A percentile compares a stretch with the other conserved stretches of the same genome.
phyloP scores from a whole-genome alignment of 768 basidiomycete species.

The Naematelia aurantialba region DNA sequence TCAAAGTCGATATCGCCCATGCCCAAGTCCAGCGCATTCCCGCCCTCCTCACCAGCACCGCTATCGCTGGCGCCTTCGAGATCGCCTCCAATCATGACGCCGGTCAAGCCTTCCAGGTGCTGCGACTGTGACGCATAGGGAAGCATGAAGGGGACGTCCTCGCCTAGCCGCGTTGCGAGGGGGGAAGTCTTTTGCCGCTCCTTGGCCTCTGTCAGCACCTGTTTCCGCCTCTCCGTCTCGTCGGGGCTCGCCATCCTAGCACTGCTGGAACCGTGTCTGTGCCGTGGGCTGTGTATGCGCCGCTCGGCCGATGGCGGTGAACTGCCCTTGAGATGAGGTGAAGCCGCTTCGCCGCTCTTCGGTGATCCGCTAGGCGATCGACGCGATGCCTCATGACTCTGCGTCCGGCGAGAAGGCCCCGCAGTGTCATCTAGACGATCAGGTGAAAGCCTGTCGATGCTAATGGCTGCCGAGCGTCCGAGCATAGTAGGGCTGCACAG shows the following conservation, averaged over 20 bases:
- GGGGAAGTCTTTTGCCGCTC: slow-evolving; percentile 19
- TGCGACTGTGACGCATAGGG: slow-evolving; percentile 16
- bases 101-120: slow-evolving; percentile 24
- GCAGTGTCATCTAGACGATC: not conserved
- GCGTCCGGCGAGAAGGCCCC: not conserved
- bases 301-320: not conserved
- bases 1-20: slow-evolving; percentile 23
- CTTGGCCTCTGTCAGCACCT: not conserved
- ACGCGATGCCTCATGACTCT: not conserved
- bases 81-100: slow-evolving; percentile 38
- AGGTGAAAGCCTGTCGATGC: not conserved
- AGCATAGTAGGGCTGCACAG: not conserved
- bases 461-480: not conserved
- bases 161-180: slow-evolving; percentile 29
- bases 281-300: slow-evolving; percentile 7
- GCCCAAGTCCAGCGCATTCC: slow-evolving; percentile 12
- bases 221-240: slow-evolving; percentile 11
- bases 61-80: no score
- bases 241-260: slow-evolving; percentile 15
- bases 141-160: slow-evolving; percentile 35
- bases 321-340: not conserved
- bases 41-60: slow-evolving; percentile 24
- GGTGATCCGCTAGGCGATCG: not conserved
- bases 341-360: not conserved
- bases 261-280: slow-evolving; percentile 5